Base-by-base conservation (phyloP, 108 stramenopile genomes). In the Pseudonitzschia multiseries region DNA sequence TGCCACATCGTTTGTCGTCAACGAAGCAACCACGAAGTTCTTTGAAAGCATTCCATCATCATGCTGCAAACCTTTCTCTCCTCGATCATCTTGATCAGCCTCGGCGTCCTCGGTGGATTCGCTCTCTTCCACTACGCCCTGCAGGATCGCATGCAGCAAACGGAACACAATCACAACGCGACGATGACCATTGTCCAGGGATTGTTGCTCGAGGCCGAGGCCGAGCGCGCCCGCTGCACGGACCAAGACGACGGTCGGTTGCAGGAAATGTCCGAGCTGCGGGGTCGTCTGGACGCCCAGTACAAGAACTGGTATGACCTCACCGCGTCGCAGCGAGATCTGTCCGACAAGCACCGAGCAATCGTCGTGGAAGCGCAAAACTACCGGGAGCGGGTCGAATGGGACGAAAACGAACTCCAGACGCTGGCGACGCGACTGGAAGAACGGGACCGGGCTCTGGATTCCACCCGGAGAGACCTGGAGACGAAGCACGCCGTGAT, bases 231-330 rank as follows among this genome's bases (percentile, higher is more conserved):
- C 9, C 61, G 36, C 14, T 62, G 61, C 36, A 0, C 31, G 9
- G 31, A 33, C 4, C 26, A 26, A 15, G 61, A 62, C 36, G 17
- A 40, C 31, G 61, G 61, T 4, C 14, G 61, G 61, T n/a, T 40
- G 61, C 20, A 41, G 29, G 61, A 62, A 62, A 40, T 62, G 32
- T 62, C 61, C 32, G 61, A 62, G 10, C 36, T 62, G 29, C 61
- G 61, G 14, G 61, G 61, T 12, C 61, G 61, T 5, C 20, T 62
- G 61, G 61, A 62, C 33, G 61, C 61, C 33, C 61, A 62, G 29
- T 62, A 62, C 36, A 62, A 62, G n/a, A 62, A 29, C 61, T 62
- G 61, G 61, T 40, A 62, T 17, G 61, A 41, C 31, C 32, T 62
- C 8, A 62, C 61, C 8, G 61, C 32, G 4, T 13, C 61, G 32